Percentiles rank a stretch among this genome's conserved stretches.
Evolutionary conservation across 2,329 filamentous ascomycete genomes (phyloP).

Genomic region (Penicillium sp.): DNA sequence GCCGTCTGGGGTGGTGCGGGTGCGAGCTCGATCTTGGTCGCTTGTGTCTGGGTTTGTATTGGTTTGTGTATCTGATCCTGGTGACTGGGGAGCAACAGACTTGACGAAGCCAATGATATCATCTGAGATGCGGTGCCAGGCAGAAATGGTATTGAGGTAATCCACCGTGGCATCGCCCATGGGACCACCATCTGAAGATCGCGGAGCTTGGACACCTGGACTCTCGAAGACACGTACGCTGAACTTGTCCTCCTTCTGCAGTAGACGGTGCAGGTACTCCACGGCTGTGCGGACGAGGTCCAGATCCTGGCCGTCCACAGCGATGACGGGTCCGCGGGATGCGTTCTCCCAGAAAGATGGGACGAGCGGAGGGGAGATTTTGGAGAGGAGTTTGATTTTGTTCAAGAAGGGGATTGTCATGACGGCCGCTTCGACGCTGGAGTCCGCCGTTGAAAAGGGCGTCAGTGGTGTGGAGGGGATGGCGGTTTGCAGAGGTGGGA

Average conservation of each 20-base stretch:
- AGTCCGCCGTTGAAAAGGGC: conserved; percentile 44
- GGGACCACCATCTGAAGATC: conserved; percentile 36
- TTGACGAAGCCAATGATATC: conserved; percentile 70
- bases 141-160: conserved; percentile 71
- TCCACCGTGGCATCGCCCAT: conserved; percentile 55
- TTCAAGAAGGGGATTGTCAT: conserved; percentile 75
- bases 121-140: conserved; percentile 77
- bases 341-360: conserved; percentile 40
- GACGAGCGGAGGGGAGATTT: conserved; percentile 73
- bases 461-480: conserved; percentile 36
- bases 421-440: conserved; percentile 69
- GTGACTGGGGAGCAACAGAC: conserved; percentile 23
- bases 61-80: neutral
- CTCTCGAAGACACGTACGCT: conserved; percentile 58
- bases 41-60: neutral
- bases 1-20: neutral
- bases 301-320: conserved; percentile 75
- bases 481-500: conserved; percentile 60
- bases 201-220: conserved; percentile 39
- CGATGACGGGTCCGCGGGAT: conserved; percentile 78
- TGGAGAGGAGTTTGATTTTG: conserved; percentile 77
- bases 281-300: conserved; percentile 70
- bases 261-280: conserved; percentile 63
- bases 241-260: conserved; percentile 61
- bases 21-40: neutral